Evolutionary conservation across 768 basidiomycete genomes (phyloP).

Genomic region (Suillus bovinus): DNA sequence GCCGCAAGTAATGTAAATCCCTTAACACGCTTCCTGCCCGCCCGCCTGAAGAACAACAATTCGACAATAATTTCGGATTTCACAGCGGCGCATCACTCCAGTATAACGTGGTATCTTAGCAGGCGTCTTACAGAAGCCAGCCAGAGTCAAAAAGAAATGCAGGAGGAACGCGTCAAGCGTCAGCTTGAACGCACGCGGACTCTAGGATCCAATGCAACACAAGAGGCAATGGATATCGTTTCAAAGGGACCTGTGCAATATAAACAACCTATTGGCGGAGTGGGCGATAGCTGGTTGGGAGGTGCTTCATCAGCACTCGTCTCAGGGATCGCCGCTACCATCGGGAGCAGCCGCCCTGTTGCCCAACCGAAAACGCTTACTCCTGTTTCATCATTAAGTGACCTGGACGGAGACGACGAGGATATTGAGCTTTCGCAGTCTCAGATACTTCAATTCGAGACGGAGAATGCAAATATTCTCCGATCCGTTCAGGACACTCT

Average conservation of each 20-base stretch:
- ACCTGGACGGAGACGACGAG: constrained; percentile 68
- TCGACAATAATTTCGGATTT: constrained; percentile 56
- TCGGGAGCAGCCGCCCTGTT: constrained; percentile 43
- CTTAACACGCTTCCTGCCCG: constrained; percentile 68
- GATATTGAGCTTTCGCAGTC: constrained; percentile 82
- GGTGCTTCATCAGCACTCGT: constrained; percentile 55
- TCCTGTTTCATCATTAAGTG: constrained; percentile 37
- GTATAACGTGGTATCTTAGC: constrained; percentile 89
- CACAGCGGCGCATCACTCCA: constrained; percentile 87
- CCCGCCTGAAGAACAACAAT: constrained; percentile 63
- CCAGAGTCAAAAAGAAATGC: constrained; percentile 81
- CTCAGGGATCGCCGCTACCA: constrained; percentile 58
- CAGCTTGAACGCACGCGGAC: constrained; percentile 83
- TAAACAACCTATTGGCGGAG: constrained; percentile 16
- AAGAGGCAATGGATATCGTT: constrained; percentile 54
- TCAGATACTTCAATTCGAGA: constrained; percentile 91
- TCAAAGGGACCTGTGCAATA: constrained; percentile 29
- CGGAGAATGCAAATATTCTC: constrained; percentile 86
- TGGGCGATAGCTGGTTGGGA: constrained; percentile 59
- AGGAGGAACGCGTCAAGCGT: constrained; percentile 90
- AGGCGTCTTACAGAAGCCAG: constrained; percentile 78
- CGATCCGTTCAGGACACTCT: constrained; percentile 83
- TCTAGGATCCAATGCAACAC: constrained; percentile 77
- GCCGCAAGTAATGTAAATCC: constrained; percentile 65
- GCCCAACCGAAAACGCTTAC: constrained; percentile 20